A percentile compares a stretch with the other conserved stretches of the same genome.
These are phyloP conservation scores for Saccharomycopsis selenospora DNA, from an alignment of 805 yeast genomes.

Conservation along the genomic window DNA sequence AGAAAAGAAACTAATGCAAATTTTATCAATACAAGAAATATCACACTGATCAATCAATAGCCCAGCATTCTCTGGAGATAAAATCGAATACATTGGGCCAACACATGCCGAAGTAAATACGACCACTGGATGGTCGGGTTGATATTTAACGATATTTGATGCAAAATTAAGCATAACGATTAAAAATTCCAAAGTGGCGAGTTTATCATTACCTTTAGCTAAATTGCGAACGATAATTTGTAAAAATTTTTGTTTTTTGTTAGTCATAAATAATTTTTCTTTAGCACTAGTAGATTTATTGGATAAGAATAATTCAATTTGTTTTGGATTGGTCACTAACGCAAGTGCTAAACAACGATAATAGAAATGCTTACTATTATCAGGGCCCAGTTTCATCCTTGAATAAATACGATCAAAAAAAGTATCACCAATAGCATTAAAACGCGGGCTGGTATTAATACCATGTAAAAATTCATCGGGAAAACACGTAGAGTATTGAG, in stretches of 20 bases:
- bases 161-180: constrained; percentile 16
- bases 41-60: constrained; percentile 10
- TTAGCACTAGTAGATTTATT: not conserved
- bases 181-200: constrained; percentile 18
- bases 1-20: constrained; percentile 17
- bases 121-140: constrained; percentile 16
- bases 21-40: constrained; percentile 15
- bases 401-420: constrained; percentile 18
- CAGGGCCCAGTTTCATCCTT: constrained; percentile 6
- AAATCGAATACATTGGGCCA: constrained; percentile 8
- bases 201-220: constrained; percentile 11
- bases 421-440: constrained; percentile 15
- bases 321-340: constrained; percentile 15
- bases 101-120: constrained; percentile 10
- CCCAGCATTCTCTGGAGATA: constrained; percentile 13
- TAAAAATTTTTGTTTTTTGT: constrained; percentile 18
- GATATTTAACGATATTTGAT: constrained; percentile 14
- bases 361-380: constrained; percentile 14
- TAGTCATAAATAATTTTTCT: not conserved
- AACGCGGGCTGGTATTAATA: constrained; percentile 1
- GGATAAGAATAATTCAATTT: constrained; percentile 12
- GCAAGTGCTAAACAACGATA: constrained; percentile 13
- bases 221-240: constrained; percentile 8
- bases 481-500: constrained; percentile 10
- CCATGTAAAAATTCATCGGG: constrained; percentile 15